Conservation (phyloP, 306 rosid genomes). For the Leucaena leucocephala region DNA sequence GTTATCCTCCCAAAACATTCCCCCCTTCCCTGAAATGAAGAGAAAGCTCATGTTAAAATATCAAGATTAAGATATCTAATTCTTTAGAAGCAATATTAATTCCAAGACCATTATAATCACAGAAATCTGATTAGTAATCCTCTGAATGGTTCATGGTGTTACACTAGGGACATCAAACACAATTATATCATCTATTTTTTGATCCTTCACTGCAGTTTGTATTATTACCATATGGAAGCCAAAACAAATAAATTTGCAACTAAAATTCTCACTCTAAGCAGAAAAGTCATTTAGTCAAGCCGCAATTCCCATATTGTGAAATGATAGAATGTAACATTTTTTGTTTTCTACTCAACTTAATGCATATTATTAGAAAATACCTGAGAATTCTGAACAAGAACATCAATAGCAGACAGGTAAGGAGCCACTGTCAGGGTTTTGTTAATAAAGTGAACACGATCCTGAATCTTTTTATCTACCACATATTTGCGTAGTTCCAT, state of each 20-base stretch:
- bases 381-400: conserved; percentile 99
- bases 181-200: conserved; percentile 12
- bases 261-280: background rate
- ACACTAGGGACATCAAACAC: conserved; percentile 8
- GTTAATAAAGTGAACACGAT: conserved; percentile 88
- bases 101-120: background rate
- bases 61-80: background rate
- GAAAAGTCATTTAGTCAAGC: conserved; percentile 1
- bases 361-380: conserved; percentile 44
- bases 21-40: conserved; percentile 66
- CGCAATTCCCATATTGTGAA: conserved; percentile 18
- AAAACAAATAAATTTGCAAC: conserved; percentile 14
- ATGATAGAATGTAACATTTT: conserved; percentile 16
- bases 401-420: conserved; percentile 85
- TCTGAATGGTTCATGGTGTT: background rate
- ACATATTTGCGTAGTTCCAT: conserved; percentile 76
- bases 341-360: conserved; percentile 27
- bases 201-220: conserved; percentile 2
- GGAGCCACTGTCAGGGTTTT: conserved; percentile 93
- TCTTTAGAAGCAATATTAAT: background rate
- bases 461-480: conserved; percentile 68
- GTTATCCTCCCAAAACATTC: conserved; percentile 96
- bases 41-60: conserved; percentile 24
- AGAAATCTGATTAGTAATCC: background rate
- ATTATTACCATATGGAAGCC: background rate